Percentiles rank a stretch among this genome's conserved stretches.
Evolutionary conservation across 139 green algal genomes (phyloP).

Genomic region (Haematococcus lacustris): DNA sequence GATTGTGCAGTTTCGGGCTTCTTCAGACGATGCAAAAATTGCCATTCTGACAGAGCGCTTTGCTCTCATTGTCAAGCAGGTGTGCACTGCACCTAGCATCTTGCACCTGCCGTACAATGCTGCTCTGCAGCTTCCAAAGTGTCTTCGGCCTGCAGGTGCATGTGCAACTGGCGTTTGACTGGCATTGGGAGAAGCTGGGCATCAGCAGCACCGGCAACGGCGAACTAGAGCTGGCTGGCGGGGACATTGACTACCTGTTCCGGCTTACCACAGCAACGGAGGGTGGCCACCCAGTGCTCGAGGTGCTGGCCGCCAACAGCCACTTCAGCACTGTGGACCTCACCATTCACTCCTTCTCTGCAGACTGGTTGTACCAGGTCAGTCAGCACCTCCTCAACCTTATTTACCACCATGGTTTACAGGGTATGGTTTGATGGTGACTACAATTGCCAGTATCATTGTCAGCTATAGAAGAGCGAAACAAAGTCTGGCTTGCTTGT

Average conservation of each 20-base stretch:
- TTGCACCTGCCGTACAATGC: too few relatives aligned
- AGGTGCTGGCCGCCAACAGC: slow-evolving; percentile 19
- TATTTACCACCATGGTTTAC: not conserved
- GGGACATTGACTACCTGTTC: slow-evolving; percentile 26
- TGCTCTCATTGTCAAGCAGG: slow-evolving; percentile 1
- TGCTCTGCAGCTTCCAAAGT: too few relatives aligned
- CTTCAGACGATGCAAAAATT: not conserved
- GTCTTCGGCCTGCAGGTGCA: slow-evolving; percentile 6
- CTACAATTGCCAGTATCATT: too few relatives aligned
- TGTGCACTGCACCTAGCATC: too few relatives aligned
- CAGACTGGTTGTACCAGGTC: slow-evolving; percentile 39
- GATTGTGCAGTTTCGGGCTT: not conserved
- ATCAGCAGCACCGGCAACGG: slow-evolving; percentile 22
- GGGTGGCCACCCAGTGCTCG: slow-evolving; percentile 10
- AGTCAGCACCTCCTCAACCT: not conserved
- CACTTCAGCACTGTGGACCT: slow-evolving; percentile 23
- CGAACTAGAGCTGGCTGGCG: slow-evolving; percentile 26
- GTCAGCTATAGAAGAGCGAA: too few relatives aligned
- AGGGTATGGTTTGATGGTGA: not conserved
- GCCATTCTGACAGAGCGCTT: not conserved
- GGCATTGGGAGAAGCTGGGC: slow-evolving; percentile 30
- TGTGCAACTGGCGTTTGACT: slow-evolving; percentile 23
- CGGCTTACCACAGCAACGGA: not conserved
- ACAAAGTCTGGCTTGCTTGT: too few relatives aligned
- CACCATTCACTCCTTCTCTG: slow-evolving; percentile 22